Evolutionary conservation across 495 filamentous ascomycete species (phyloP).

Genomic region (Lasiosphaeris hirsuta): DNA sequence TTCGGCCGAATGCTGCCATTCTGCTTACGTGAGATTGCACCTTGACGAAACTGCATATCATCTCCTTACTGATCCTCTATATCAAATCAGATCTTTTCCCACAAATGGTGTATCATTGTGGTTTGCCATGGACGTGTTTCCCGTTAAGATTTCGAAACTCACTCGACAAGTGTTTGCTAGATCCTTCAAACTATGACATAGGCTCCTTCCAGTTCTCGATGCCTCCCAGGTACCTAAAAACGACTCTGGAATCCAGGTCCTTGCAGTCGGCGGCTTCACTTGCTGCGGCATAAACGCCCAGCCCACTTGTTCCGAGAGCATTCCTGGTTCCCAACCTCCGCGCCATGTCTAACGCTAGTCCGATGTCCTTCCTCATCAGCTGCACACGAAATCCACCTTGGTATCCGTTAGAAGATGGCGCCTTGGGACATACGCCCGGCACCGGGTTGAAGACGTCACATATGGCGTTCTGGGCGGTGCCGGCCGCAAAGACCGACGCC

Average conservation of each 20-base stretch:
- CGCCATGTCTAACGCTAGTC: slow-evolving; percentile 48
- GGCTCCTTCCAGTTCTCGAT: slow-evolving; percentile 41
- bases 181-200: neutral
- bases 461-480: slow-evolving; percentile 50
- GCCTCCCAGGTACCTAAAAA: slow-evolving; percentile 51
- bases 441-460: slow-evolving; percentile 51
- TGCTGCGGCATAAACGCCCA: slow-evolving; percentile 47
- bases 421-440: slow-evolving; percentile 47
- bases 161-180: no score
- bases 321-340: slow-evolving; percentile 41
- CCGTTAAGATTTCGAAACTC: no score
- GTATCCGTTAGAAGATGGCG: slow-evolving; percentile 48
- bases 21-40: no score
- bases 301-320: slow-evolving; percentile 38
- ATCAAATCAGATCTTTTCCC: no score
- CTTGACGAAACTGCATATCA: no score
- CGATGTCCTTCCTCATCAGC: slow-evolving; percentile 54
- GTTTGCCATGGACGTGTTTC: no score
- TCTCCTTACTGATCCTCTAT: no score
- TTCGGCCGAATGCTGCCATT: no score
- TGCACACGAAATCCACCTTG: slow-evolving; percentile 50
- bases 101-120: no score
- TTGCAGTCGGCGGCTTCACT: slow-evolving; percentile 42
- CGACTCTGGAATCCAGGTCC: slow-evolving; percentile 51
- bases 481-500: slow-evolving; percentile 45